Evolutionary conservation across 169 alveolate species (phyloP).

Genomic region (Cryptosporidium bovis): DNA sequence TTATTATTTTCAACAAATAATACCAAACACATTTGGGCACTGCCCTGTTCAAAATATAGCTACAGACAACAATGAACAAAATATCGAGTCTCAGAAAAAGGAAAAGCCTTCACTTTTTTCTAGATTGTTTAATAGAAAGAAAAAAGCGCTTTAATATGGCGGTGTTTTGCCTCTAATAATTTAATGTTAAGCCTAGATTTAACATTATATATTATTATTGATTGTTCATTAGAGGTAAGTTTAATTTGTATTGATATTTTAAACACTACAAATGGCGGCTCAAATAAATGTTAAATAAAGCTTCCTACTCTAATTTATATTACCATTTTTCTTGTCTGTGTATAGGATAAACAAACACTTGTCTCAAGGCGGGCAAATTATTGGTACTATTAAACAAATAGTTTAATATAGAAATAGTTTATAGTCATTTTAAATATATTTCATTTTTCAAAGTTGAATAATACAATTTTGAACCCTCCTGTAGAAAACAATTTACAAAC

Average conservation of each 20-base stretch:
- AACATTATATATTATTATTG: too few species aligned
- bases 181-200: too few species aligned
- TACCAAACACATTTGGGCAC: constrained; percentile 1
- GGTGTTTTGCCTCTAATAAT: background rate
- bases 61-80: background rate
- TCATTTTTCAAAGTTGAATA: background rate
- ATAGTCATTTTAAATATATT: background rate
- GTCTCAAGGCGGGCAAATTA: constrained; percentile 9
- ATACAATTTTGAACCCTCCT: too few species aligned
- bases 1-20: constrained; percentile 12
- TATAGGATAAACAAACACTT: background rate
- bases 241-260: too few species aligned
- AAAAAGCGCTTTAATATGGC: constrained; percentile 6
- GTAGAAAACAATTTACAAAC: background rate
- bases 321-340: too few species aligned
- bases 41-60: background rate
- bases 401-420: too few species aligned
- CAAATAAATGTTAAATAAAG: too few species aligned
- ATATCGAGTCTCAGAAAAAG: background rate
- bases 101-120: background rate
- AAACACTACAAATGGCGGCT: too few species aligned
- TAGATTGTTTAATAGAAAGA: constrained; percentile 10
- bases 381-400: too few species aligned
- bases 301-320: too few species aligned
- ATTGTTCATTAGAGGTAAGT: too few species aligned